Base-by-base conservation (phyloP, 805 yeast species). In the Kazachstania psychrophila region DNA sequence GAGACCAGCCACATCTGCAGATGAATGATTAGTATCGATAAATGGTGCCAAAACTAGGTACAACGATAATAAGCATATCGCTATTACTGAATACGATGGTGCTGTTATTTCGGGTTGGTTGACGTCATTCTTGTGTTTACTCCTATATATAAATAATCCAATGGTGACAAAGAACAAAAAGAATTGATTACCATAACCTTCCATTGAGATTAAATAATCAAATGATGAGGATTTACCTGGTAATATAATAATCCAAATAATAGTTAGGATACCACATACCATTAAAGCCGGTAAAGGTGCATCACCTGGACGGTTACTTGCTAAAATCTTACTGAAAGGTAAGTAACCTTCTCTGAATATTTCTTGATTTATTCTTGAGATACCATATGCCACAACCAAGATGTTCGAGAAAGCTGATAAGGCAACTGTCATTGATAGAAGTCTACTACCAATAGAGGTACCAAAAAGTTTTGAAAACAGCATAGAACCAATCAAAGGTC, bases 311-410 rank as follows among this genome's bases (percentile, higher is more conserved):
- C 68, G 65, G 43, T 76, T 76, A 6, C 73, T 67, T 0, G 80
- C 73, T 69, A 76, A 60, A 23, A 60, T 44, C 16, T 47, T 49
- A 3, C 78, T 67, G 38, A 62, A 72, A 8, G 85, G 85, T 11
- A 76, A 48, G 39, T 65, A 72, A 0, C 83, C 83, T 46, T 76
- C 82, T 39, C 79, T 61, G 45, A 77, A 75, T 4, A 72, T 71
- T 52, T 77, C 83, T 50, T 77, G 85, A 43, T 73, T 73, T 61
- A 73, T 70, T 49, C 85, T 62, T 0, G 81, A 73, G 9, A 73
- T 61, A 4, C 76, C 67, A 50, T 76, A 77, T 13, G 75, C 45
- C 1, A 74, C 79, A 9, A 77, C 82, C 52, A 75, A 68, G 3
- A 77, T 71, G 47, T 77, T 77, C 0, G 83, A 79, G 1, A 72